Evolutionary conservation across 2,329 filamentous ascomycete genomes (phyloP).

Genomic region (Thielaviopsis populi): DNA sequence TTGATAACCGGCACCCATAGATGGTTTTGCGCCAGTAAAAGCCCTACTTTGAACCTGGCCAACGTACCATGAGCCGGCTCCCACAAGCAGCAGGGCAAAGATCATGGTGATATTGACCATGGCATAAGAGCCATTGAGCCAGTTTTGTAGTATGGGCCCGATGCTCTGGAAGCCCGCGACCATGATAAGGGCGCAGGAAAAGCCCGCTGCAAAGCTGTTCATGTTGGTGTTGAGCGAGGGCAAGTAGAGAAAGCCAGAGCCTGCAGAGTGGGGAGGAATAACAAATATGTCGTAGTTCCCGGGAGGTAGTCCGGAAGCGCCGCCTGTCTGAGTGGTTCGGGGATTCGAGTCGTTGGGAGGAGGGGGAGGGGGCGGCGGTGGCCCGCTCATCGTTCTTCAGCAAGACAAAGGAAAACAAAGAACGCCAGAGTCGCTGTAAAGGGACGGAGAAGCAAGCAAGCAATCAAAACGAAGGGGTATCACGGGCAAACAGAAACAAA

Average conservation of each 20-base stretch:
- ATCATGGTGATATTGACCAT: conserved; percentile 60
- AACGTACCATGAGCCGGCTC: conserved; percentile 58
- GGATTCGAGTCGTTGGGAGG: conserved; percentile 64
- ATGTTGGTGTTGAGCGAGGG: conserved; percentile 72
- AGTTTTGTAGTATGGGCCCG: conserved; percentile 56
- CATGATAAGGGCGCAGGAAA: conserved; percentile 57
- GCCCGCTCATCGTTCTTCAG: conserved; percentile 30
- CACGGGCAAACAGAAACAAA: background rate
- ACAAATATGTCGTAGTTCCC: conserved; percentile 97
- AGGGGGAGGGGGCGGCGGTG: conserved; percentile 59
- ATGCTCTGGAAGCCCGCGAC: conserved; percentile 60
- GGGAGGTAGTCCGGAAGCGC: conserved; percentile 52
- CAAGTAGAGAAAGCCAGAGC: conserved; percentile 84
- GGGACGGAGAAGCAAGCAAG: background rate
- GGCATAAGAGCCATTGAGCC: conserved; percentile 56
- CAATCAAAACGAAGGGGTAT: conserved; percentile 2
- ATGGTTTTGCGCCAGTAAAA: conserved; percentile 14
- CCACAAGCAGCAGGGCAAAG: conserved; percentile 57
- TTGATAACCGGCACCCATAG: conserved; percentile 11
- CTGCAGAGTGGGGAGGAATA: conserved; percentile 80
- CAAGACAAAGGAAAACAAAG: conserved; percentile 1
- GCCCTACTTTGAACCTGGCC: conserved; percentile 27
- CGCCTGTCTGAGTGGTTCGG: conserved; percentile 34
- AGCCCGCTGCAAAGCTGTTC: conserved; percentile 84
- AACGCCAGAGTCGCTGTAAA: conserved; percentile 2